phyloP scores from a whole-genome alignment of 179 eudicot genomes.

The Amaranthus tricolor region DNA sequence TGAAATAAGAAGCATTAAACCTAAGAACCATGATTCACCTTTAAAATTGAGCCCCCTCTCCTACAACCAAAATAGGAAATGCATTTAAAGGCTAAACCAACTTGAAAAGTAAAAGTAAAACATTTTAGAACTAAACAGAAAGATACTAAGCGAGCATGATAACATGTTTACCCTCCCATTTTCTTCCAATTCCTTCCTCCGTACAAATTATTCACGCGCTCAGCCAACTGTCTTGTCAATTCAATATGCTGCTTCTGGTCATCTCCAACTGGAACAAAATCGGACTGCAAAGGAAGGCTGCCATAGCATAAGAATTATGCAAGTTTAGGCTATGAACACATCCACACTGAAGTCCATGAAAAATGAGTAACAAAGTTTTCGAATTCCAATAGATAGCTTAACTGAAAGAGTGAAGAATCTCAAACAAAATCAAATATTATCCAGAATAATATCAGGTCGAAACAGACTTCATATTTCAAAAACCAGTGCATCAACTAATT shows the following conservation, averaged over 20 bases:
- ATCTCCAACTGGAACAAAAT: conserved; percentile 98
- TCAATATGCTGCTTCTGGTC: conserved; percentile 99
- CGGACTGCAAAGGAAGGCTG: conserved; percentile 93
- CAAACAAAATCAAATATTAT: background rate
- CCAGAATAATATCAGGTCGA: background rate
- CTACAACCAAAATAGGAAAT: conserved; percentile 39
- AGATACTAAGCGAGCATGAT: background rate
- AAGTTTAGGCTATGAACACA: conserved; percentile 40
- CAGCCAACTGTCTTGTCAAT: conserved; percentile 89
- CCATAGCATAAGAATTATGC: conserved; percentile 59
- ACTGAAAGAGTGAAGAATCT: background rate
- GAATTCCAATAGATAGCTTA: background rate
- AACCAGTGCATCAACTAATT: background rate
- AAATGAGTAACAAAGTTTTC: background rate
- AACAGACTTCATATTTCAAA: background rate
- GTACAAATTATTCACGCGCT: conserved; percentile 80
- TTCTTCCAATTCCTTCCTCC: conserved; percentile 99
- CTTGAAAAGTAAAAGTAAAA: conserved; percentile 1
- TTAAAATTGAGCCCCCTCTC: conserved; percentile 88
- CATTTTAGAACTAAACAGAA: background rate
- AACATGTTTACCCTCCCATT: conserved; percentile 78
- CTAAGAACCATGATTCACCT: conserved; percentile 42
- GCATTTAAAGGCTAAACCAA: conserved; percentile 3
- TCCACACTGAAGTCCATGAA: conserved; percentile 13
- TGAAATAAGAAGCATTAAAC: conserved; percentile 4